Conservation (phyloP, 768 basidiomycete genomes). For the Agrocybe praecox region DNA sequence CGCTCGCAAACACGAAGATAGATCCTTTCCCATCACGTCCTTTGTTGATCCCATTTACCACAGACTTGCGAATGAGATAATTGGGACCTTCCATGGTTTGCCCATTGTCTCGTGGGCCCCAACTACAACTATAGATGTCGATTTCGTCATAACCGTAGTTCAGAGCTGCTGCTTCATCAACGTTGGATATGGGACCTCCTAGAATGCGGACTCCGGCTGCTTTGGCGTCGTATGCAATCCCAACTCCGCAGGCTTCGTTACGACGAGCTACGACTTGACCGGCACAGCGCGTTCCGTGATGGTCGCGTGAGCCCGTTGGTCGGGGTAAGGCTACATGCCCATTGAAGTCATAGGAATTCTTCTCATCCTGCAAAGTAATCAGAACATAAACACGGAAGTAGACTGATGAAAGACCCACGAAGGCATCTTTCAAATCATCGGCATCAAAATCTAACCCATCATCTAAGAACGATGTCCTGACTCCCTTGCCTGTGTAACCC, state of each 20-base stretch:
- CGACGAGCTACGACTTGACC: conserved; percentile 93
- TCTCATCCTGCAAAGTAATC: conserved; percentile 66
- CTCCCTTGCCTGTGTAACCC: conserved; percentile 84
- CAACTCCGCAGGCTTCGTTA: conserved; percentile 92
- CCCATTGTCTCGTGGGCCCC: conserved; percentile 97
- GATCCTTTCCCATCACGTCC: conserved; percentile 89
- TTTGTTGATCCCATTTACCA: conserved; percentile 89
- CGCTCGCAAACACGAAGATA: conserved; percentile 95
- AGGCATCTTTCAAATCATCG: conserved; percentile 86
- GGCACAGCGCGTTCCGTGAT: conserved; percentile 96
- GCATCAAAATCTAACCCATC: conserved; percentile 91
- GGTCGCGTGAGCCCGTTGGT: conserved; percentile 84
- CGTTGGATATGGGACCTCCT: conserved; percentile 89
- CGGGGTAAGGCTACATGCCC: conserved; percentile 86
- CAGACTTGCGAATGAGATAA: conserved; percentile 88
- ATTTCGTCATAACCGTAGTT: conserved; percentile 92
- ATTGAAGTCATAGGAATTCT: conserved; percentile 94
- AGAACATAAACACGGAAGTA: not conserved
- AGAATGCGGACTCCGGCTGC: conserved; percentile 94
- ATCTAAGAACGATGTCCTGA: conserved; percentile 87
- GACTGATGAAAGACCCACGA: conserved; percentile 66
- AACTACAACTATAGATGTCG: conserved; percentile 92
- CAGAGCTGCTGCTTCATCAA: conserved; percentile 92
- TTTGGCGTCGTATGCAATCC: conserved; percentile 88
- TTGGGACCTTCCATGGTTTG: conserved; percentile 90